These are phyloP conservation scores for Ceratocystis huliohia DNA, from an alignment of 2,329 filamentous ascomycete genomes.

Conservation along the genomic window DNA sequence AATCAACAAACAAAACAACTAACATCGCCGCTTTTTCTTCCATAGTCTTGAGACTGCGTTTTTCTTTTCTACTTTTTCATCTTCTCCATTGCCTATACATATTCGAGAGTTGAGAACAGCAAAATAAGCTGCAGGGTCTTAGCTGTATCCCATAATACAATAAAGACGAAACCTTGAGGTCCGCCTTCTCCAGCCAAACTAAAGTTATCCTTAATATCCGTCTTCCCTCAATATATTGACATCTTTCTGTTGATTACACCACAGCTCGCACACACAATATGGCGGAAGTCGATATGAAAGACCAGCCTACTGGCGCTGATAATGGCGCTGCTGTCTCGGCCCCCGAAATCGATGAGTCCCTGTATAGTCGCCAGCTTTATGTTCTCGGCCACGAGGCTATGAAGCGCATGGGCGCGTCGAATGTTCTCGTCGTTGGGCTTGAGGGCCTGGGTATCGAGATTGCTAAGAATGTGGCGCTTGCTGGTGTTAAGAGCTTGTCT, in stretches of 20 bases:
- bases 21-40: not conserved
- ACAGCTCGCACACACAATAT: slow-evolving; percentile 38
- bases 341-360: slow-evolving; percentile 56
- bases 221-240: no score
- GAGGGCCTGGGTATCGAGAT: slow-evolving; percentile 95
- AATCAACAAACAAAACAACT: slow-evolving; percentile 2
- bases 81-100: not conserved
- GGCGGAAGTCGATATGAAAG: slow-evolving; percentile 43
- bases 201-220: no score
- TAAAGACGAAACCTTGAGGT: not conserved
- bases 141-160: slow-evolving; percentile 41
- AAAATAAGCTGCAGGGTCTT: slow-evolving; percentile 32
- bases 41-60: not conserved
- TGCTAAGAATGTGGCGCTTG: slow-evolving; percentile 95
- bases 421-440: slow-evolving; percentile 81
- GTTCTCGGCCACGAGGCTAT: slow-evolving; percentile 69
- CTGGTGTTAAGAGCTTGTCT: slow-evolving; percentile 93
- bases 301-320: slow-evolving; percentile 26
- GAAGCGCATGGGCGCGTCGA: slow-evolving; percentile 97
- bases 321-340: slow-evolving; percentile 36
- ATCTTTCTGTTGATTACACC: no score
- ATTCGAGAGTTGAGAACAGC: slow-evolving; percentile 30
- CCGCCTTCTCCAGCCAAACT: not conserved
- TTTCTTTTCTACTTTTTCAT: not conserved
- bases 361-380: slow-evolving; percentile 63